These are phyloP conservation scores for Candida vartiovaarae DNA, from an alignment of 805 yeast genomes.

Conservation along the genomic window DNA sequence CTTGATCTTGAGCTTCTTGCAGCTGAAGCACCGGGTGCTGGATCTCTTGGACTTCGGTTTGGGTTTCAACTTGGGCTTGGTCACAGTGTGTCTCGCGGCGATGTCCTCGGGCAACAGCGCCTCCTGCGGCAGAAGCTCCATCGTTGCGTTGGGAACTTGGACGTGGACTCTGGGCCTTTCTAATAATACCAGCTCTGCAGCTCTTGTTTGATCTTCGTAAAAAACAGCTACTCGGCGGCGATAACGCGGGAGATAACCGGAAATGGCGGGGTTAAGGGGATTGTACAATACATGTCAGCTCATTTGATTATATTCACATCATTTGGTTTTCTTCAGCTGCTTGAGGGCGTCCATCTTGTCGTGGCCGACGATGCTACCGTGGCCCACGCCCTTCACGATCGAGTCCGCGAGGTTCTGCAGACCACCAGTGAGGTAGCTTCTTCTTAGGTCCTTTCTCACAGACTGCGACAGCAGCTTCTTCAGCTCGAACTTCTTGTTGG, in stretches of 20 bases:
- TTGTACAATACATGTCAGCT: no score
- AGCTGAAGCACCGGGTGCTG: constrained; percentile 80
- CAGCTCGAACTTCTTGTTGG: constrained; percentile 43
- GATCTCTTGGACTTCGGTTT: constrained; percentile 34
- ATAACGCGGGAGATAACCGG: no score
- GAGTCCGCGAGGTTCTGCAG: constrained; percentile 70
- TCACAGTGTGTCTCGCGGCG: neutral
- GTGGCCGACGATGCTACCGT: constrained; percentile 63
- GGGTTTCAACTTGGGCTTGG: neutral
- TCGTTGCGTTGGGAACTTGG: neutral
- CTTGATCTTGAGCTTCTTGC: constrained; percentile 83
- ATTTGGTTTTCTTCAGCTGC: constrained; percentile 35
- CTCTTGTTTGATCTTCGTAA: neutral
- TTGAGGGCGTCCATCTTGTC: constrained; percentile 61
- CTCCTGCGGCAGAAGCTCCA: constrained; percentile 2
- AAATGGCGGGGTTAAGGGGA: no score
- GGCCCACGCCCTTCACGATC: constrained; percentile 61
- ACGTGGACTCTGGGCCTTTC: no score
- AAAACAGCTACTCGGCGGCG: no score
- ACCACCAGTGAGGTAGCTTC: constrained; percentile 77
- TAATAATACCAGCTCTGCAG: neutral
- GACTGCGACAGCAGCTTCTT: constrained; percentile 43
- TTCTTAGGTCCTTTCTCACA: constrained; percentile 56
- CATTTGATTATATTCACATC: neutral
- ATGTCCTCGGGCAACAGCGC: constrained; percentile 1